Conservation (phyloP, 495 filamentous ascomycete genomes). For the Chaetomidium leptoderma region DNA sequence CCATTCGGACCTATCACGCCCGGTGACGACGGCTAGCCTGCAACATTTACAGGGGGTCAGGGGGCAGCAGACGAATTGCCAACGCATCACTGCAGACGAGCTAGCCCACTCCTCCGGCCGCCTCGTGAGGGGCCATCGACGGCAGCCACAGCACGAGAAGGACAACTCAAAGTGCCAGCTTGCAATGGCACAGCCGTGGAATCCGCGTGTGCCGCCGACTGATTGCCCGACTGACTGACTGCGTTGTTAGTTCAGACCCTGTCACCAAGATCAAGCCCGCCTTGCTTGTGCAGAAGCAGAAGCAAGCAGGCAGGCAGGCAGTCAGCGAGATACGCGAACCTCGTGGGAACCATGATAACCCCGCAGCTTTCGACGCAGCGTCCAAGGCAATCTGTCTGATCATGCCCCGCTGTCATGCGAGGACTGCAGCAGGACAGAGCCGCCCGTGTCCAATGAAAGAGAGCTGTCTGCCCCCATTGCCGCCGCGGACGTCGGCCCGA, state of each 20-base stretch:
- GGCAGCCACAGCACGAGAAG: not conserved
- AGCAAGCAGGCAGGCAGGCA: too few species aligned
- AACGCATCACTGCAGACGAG: conserved; percentile 38
- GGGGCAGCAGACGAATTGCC: conserved; percentile 33
- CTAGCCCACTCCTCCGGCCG: conserved; percentile 27
- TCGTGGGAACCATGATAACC: conserved; percentile 1
- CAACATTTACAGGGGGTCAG: conserved; percentile 29
- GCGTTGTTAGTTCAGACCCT: too few species aligned
- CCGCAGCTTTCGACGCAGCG: not conserved
- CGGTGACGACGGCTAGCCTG: conserved; percentile 24
- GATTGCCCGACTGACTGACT: too few species aligned
- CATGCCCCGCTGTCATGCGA: not conserved
- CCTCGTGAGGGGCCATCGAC: conserved; percentile 10
- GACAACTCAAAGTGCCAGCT: not conserved
- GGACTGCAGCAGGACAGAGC: not conserved
- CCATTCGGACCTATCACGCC: conserved; percentile 33
- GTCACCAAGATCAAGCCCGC: not conserved
- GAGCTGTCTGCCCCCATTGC: conserved; percentile 1
- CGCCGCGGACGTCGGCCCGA: not conserved
- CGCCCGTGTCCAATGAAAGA: not conserved
- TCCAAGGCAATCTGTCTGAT: not conserved
- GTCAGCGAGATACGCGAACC: conserved; percentile 7
- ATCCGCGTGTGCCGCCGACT: conserved; percentile 9
- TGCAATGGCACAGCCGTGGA: not conserved
- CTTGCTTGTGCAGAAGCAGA: conserved; percentile 3